Conservation (phyloP, 116 monocot species). For the Posidonia oceanica region DNA sequence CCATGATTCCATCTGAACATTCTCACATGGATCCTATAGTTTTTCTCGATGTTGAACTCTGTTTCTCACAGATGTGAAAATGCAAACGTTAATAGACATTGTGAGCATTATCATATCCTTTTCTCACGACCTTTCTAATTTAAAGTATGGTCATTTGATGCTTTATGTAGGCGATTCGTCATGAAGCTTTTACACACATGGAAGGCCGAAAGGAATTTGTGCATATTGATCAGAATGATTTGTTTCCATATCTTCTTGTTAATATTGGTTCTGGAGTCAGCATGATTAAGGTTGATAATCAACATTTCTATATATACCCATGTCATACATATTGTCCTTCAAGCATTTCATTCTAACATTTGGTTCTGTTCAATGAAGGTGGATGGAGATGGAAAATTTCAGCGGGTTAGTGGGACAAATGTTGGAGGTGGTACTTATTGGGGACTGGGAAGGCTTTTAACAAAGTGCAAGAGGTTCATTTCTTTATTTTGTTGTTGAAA, state of each 20-base stretch:
- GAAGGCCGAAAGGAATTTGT: conserved; percentile 91
- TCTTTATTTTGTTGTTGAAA: neutral
- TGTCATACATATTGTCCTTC: neutral
- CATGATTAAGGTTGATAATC: conserved; percentile 77
- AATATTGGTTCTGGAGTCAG: conserved; percentile 98
- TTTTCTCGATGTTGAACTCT: too few relatives aligned
- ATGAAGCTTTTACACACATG: conserved; percentile 99
- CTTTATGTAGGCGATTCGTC: conserved; percentile 70
- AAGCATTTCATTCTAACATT: conserved; percentile 9
- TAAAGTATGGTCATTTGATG: neutral
- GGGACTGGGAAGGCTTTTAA: conserved; percentile 92
- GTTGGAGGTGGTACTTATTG: conserved; percentile 98
- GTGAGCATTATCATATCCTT: too few relatives aligned
- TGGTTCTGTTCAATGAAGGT: conserved; percentile 30
- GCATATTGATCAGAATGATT: conserved; percentile 94
- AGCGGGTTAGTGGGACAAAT: conserved; percentile 98
- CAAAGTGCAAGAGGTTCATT: conserved; percentile 88
- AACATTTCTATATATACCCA: neutral
- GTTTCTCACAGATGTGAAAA: too few relatives aligned
- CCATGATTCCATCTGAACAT: too few relatives aligned
- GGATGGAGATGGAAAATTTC: conserved; percentile 87
- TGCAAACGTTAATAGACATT: too few relatives aligned
- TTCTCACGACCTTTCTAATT: neutral
- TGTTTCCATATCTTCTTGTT: conserved; percentile 97
- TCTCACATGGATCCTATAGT: too few relatives aligned